These are phyloP conservation scores for Silene uniflora DNA, from an alignment of 148 eudicot genomes.

Conservation along the genomic window DNA sequence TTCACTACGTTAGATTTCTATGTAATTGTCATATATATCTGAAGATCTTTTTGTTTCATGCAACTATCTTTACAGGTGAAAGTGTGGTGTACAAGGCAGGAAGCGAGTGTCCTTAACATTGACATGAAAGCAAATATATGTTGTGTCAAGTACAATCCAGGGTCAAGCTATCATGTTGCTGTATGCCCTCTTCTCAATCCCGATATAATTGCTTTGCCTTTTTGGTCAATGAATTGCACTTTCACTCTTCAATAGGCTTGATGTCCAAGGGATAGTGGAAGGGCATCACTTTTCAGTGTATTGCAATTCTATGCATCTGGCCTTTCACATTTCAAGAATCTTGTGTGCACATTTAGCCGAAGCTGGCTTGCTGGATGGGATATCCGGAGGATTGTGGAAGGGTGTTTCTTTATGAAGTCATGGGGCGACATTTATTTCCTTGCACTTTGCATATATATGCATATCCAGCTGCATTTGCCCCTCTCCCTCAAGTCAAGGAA, in stretches of 20 bases:
- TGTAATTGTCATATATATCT: neutral
- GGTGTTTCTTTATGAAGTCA: neutral
- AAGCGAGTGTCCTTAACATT: slow-evolving; percentile 66
- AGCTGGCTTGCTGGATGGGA: neutral
- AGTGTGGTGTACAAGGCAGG: slow-evolving; percentile 76
- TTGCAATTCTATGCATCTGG: too few relatives aligned
- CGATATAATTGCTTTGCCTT: neutral
- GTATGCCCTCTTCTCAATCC: slow-evolving; percentile 28
- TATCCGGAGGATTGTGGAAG: neutral
- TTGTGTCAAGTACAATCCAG: slow-evolving; percentile 77
- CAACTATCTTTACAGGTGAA: slow-evolving; percentile 46
- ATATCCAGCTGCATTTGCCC: neutral
- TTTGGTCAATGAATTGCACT: neutral
- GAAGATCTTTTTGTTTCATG: neutral
- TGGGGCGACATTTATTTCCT: neutral
- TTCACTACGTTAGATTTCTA: neutral
- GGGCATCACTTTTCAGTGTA: too few relatives aligned
- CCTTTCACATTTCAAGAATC: neutral
- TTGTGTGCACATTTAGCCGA: neutral
- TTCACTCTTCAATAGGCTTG: neutral
- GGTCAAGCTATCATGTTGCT: slow-evolving; percentile 63
- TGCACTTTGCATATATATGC: neutral
- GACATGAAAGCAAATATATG: slow-evolving; percentile 83
- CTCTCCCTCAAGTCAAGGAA: too few relatives aligned
- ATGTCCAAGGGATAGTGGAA: too few relatives aligned